These are phyloP conservation scores for Zoysia japonica DNA, from an alignment of 176 grass and related monocot genomes.

Conservation along the genomic window DNA sequence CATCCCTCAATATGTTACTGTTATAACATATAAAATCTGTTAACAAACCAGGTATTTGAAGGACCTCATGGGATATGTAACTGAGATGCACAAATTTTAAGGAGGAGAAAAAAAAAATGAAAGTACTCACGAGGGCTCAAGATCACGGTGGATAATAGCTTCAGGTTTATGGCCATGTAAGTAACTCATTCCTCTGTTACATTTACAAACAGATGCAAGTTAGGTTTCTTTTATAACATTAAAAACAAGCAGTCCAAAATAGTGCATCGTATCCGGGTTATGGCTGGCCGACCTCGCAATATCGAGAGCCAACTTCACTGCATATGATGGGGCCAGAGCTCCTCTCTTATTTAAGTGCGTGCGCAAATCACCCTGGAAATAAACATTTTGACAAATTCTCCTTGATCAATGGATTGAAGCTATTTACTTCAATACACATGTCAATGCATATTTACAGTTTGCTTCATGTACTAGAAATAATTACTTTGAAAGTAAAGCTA, in stretches of 20 bases:
- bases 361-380: slow-evolving; percentile 81
- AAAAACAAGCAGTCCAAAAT: slow-evolving; percentile 2
- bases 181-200: slow-evolving; percentile 88
- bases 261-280: slow-evolving; percentile 11
- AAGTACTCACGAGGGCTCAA: slow-evolving; percentile 93
- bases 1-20: slow-evolving; percentile 95
- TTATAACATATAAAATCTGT: slow-evolving; percentile 55
- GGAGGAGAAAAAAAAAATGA: slow-evolving; percentile 15
- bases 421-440: slow-evolving; percentile 2
- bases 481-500: neutral
- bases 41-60: slow-evolving; percentile 43
- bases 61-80: slow-evolving; percentile 1
- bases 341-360: slow-evolving; percentile 61
- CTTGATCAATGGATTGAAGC: slow-evolving; percentile 25
- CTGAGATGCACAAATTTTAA: neutral
- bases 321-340: slow-evolving; percentile 60
- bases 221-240: slow-evolving; percentile 21
- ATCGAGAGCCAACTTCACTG: slow-evolving; percentile 92
- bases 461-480: slow-evolving; percentile 24
- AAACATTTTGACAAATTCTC: slow-evolving; percentile 28
- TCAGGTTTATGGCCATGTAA: slow-evolving; percentile 92
- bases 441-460: neutral
- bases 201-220: slow-evolving; percentile 36
- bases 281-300: slow-evolving; percentile 75
- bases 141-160: slow-evolving; percentile 94